Percentiles rank a stretch among this genome's conserved stretches.
phyloP scores from a whole-genome alignment of 805 yeast species.

The Zygoascus biomembranicola region DNA sequence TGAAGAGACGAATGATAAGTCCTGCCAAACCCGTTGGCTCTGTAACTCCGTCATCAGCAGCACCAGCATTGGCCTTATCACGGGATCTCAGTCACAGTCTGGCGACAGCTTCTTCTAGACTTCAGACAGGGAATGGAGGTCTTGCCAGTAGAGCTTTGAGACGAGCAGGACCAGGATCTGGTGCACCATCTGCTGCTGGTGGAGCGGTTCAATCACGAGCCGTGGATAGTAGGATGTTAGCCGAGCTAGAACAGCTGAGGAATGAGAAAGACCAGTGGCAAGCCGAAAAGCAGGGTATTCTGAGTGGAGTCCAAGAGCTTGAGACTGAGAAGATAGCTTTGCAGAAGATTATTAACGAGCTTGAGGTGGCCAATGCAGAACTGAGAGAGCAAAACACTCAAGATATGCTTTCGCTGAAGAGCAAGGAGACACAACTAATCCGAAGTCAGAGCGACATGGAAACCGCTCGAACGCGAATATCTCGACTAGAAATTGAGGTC shows the following conservation, averaged over 20 bases:
- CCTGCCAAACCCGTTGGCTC: conserved; percentile 9
- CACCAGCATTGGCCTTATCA: conserved; percentile 5
- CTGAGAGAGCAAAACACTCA: conserved; percentile 32
- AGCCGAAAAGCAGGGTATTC: conserved; percentile 27
- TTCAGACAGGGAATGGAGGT: not conserved
- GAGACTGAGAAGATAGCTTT: conserved; percentile 27
- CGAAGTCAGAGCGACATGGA: conserved; percentile 58
- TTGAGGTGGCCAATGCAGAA: conserved; percentile 23
- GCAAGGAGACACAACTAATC: conserved; percentile 60
- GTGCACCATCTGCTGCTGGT: not conserved
- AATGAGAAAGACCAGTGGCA: conserved; percentile 45
- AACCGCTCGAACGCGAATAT: conserved; percentile 41
- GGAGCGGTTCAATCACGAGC: not conserved
- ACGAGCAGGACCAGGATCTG: not conserved
- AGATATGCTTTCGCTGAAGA: conserved; percentile 45
- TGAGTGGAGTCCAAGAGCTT: conserved; percentile 25
- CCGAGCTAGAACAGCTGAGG: conserved; percentile 43
- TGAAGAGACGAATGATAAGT: conserved; percentile 11
- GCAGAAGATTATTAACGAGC: conserved; percentile 28
- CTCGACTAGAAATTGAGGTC: conserved; percentile 44
- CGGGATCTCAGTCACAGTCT: conserved; percentile 6
- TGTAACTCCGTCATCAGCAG: conserved; percentile 2
- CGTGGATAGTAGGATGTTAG: conserved; percentile 1
- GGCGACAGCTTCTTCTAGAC: conserved; percentile 2
- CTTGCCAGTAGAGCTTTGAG: conserved; percentile 3